Evolutionary conservation across 257 asterid species (phyloP), one percentile per base, ranked within the genome.

Genomic region (Solanum virginianum): DNA sequence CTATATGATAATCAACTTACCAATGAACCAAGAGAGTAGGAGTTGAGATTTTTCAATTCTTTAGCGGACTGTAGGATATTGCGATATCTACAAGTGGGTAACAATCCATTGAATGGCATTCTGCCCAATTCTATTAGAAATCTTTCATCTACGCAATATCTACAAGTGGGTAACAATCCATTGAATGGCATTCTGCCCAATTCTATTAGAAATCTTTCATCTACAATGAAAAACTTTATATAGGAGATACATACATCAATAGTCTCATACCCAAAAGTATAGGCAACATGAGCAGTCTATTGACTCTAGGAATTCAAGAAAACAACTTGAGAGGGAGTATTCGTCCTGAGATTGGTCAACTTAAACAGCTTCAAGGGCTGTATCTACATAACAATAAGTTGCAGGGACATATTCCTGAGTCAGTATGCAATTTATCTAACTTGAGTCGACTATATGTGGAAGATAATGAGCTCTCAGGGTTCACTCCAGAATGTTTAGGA

Each of bases 211-310:
- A 90, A 88, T 41, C 85, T 88, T 8, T 88, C 92, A 8, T 83
- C 80, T 79, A 72, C 85, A 2, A 47, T 90, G 9, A 43, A 85
- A 75, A 68, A 36, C 69, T 82, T 89, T 17, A 65, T 26, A 57
- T 88, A 32, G 84, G 26, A 69, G 45, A 62, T 24, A 85, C 83
- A 32, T 63, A 56, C 45, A 74, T 88, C 72, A 80, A 20, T 4
- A 90, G 92, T 0, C 56, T n/a, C 7, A 88, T 88, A 15, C 92
- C 90, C 4, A 68, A 53, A 51, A 87, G 88, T 72, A 69, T 87
- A 22, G 90, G 91, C 26, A 90, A 90, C 87, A 49, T 90, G 79
- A 88, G 88, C 45, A 75, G 88, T 83, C 72, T 90, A 82, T 55
- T 29, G 15, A 0, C 49, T 5, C 80, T 90, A 60, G 1, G 0